A percentile compares a stretch with the other conserved stretches of the same genome.
phyloP scores from a whole-genome alignment of 306 rosid species.

The Alnus glutinosa region DNA sequence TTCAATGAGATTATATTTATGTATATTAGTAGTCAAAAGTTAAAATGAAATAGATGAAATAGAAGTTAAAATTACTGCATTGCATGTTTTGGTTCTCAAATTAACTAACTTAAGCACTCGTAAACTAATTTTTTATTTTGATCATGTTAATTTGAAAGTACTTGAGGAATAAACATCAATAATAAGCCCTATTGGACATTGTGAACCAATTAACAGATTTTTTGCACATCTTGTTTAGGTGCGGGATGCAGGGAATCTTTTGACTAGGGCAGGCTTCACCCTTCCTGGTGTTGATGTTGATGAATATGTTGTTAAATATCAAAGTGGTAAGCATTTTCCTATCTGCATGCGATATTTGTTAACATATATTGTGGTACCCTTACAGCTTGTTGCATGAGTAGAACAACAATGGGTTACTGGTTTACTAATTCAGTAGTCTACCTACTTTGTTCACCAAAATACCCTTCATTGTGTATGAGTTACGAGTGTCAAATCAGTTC shows the following conservation, averaged over 20 bases:
- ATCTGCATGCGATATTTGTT: constrained; percentile 10
- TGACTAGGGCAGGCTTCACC: constrained; percentile 91
- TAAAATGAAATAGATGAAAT: not conserved
- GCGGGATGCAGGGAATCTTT: constrained; percentile 97
- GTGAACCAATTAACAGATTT: constrained; percentile 20
- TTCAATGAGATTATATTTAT: not conserved
- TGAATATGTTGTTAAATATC: constrained; percentile 75
- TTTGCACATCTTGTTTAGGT: constrained; percentile 49
- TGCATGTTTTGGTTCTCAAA: not conserved
- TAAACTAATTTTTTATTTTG: not conserved
- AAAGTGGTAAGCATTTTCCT: constrained; percentile 63
- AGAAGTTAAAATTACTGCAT: not conserved
- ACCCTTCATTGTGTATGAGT: not conserved
- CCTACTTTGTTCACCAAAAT: not conserved
- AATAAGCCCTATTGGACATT: constrained; percentile 9
- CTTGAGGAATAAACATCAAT: not conserved
- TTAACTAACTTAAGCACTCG: not conserved
- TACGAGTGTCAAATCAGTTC: not conserved
- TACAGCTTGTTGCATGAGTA: not conserved
- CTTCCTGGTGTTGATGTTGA: constrained; percentile 98
- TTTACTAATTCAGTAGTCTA: not conserved
- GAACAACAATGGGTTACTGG: not conserved
- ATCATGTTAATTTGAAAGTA: not conserved
- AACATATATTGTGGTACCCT: not conserved
- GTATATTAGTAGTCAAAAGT: no score